These are phyloP conservation scores for Podospora fimiseda DNA, from an alignment of 495 filamentous ascomycete genomes.

Conservation along the genomic window DNA sequence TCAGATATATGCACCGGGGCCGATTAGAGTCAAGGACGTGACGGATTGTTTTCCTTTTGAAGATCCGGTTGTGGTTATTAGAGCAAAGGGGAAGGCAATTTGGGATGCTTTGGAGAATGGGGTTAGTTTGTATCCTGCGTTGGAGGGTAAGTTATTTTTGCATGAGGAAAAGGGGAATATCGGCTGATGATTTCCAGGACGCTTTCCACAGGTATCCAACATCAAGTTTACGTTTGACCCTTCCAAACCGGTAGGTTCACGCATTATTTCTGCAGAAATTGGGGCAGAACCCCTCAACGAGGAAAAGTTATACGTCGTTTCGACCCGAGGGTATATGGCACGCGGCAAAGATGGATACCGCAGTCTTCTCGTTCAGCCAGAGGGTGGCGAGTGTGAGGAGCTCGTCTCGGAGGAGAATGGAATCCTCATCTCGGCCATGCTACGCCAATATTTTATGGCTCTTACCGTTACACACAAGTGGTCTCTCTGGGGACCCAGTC, in stretches of 20 bases:
- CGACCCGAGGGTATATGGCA: slow-evolving; percentile 79
- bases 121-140: slow-evolving; percentile 68
- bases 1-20: slow-evolving; percentile 76
- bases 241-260: slow-evolving; percentile 47
- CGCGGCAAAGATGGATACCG: slow-evolving; percentile 78
- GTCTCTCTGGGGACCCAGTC: slow-evolving; percentile 52
- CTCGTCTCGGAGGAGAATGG: slow-evolving; percentile 80
- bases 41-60: slow-evolving; percentile 84
- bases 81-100: slow-evolving; percentile 58
- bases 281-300: slow-evolving; percentile 52
- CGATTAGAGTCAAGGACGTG: slow-evolving; percentile 70
- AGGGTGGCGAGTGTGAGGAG: slow-evolving; percentile 68
- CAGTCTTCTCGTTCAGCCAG: slow-evolving; percentile 59
- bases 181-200: slow-evolving; percentile 26
- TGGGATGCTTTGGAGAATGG: slow-evolving; percentile 76
- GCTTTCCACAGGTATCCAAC: slow-evolving; percentile 76
- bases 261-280: slow-evolving; percentile 58
- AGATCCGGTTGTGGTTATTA: slow-evolving; percentile 77
- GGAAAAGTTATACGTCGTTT: slow-evolving; percentile 56
- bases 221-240: slow-evolving; percentile 68
- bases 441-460: slow-evolving; percentile 84
- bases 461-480: slow-evolving; percentile 72
- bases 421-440: slow-evolving; percentile 71
- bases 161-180: no score
- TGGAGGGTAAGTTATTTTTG: slow-evolving; percentile 69